Percentiles rank a stretch among this genome's conserved stretches.
phyloP scores from a whole-genome alignment of 1,139 yeast species.

The Nakaseomyces kungkrabaensis region DNA sequence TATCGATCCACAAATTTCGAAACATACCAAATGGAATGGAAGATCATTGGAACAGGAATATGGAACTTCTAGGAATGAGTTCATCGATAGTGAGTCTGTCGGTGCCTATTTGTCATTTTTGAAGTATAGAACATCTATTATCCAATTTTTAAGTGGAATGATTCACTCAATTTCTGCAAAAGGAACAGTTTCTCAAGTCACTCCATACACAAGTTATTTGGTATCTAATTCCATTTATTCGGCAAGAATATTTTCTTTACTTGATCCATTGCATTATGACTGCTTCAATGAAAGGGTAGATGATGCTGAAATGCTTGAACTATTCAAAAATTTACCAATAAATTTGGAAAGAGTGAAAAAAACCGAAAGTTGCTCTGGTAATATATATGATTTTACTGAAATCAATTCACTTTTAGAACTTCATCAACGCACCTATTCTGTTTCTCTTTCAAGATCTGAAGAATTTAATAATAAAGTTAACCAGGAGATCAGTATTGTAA shows the following conservation, averaged over 20 bases:
- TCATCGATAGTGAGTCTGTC: slow-evolving; percentile 33
- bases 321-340: slow-evolving; percentile 34
- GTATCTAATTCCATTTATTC: slow-evolving; percentile 37
- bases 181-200: slow-evolving; percentile 47
- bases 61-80: slow-evolving; percentile 32
- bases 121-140: slow-evolving; percentile 48
- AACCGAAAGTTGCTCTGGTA: slow-evolving; percentile 22
- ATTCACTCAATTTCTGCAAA: slow-evolving; percentile 47
- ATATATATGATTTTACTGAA: slow-evolving; percentile 28
- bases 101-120: slow-evolving; percentile 55
- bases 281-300: slow-evolving; percentile 29
- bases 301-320: slow-evolving; percentile 22
- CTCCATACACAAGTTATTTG: slow-evolving; percentile 44
- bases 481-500: slow-evolving; percentile 14
- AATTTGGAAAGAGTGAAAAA: slow-evolving; percentile 23
- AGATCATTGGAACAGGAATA: slow-evolving; percentile 30
- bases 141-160: slow-evolving; percentile 65
- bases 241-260: slow-evolving; percentile 54
- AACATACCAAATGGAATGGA: slow-evolving; percentile 44
- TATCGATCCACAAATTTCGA: slow-evolving; percentile 45
- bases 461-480: slow-evolving; percentile 11
- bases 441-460: not conserved
- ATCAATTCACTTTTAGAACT: slow-evolving; percentile 29
- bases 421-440: slow-evolving; percentile 8
- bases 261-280: slow-evolving; percentile 58